Conservation (phyloP, 495 filamentous ascomycete genomes). For the Aspergillus cristatus region DNA sequence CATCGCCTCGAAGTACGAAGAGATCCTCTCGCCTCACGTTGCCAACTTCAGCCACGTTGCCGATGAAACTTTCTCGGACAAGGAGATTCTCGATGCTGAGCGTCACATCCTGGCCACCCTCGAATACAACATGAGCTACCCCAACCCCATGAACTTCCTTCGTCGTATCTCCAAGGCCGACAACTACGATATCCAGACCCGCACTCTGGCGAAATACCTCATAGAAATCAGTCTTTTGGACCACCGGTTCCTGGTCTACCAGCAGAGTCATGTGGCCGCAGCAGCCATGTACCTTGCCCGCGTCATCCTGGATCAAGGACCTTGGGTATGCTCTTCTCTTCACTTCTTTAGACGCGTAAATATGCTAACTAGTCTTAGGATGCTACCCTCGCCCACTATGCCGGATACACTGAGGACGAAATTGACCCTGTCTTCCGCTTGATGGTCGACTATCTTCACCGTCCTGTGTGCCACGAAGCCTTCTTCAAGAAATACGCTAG, state of each 20-base stretch:
- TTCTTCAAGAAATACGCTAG: slow-evolving; percentile 99
- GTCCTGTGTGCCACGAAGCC: slow-evolving; percentile 84
- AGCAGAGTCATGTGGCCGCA: slow-evolving; percentile 82
- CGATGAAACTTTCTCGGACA: slow-evolving; percentile 93
- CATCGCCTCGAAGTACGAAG: slow-evolving; percentile 98
- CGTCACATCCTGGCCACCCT: slow-evolving; percentile 83
- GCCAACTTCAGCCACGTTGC: slow-evolving; percentile 94
- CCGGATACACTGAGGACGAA: slow-evolving; percentile 86
- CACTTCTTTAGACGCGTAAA: neutral
- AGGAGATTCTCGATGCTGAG: slow-evolving; percentile 94
- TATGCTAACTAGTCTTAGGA: slow-evolving; percentile 44
- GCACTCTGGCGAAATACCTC: slow-evolving; percentile 95
- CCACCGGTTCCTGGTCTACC: slow-evolving; percentile 79
- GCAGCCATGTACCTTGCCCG: slow-evolving; percentile 92
- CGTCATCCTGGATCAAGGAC: slow-evolving; percentile 75
- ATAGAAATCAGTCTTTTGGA: slow-evolving; percentile 95
- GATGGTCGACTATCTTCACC: slow-evolving; percentile 90
- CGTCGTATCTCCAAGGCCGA: slow-evolving; percentile 97
- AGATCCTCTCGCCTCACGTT: slow-evolving; percentile 93
- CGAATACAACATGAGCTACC: slow-evolving; percentile 96
- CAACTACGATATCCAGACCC: slow-evolving; percentile 94
- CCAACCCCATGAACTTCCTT: slow-evolving; percentile 99
- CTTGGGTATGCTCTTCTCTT: slow-evolving; percentile 61
- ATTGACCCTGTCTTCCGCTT: slow-evolving; percentile 85
- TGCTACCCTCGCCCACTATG: slow-evolving; percentile 80